Conservation (phyloP, 1,139 yeast genomes). For the Nakaseomyces delphensis region DNA sequence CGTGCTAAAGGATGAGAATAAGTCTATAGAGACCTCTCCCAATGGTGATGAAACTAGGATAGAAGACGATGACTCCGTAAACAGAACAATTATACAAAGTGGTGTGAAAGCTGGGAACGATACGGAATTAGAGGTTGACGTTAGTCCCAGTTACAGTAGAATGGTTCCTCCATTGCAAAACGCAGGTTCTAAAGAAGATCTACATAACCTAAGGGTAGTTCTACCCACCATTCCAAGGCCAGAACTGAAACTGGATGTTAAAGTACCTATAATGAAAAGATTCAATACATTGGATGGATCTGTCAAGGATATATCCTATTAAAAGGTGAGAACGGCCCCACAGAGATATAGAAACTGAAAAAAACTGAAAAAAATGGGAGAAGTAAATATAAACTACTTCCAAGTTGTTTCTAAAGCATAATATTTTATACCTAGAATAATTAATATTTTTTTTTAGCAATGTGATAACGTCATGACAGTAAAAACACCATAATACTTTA, state of each 20-base stretch:
- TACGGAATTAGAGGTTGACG: slow-evolving; percentile 18
- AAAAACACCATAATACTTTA: not conserved
- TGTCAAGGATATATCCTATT: slow-evolving; percentile 12
- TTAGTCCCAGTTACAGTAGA: slow-evolving; percentile 9
- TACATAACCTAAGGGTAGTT: slow-evolving; percentile 4
- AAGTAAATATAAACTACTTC: too few species aligned
- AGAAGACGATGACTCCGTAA: slow-evolving; percentile 20
- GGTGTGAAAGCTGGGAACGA: slow-evolving; percentile 16
- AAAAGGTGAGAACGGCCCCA: not conserved
- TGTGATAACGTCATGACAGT: not conserved
- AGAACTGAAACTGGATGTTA: slow-evolving; percentile 5
- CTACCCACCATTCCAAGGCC: slow-evolving; percentile 6
- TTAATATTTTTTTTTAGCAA: too few species aligned
- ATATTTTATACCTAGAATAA: too few species aligned
- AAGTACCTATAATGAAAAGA: slow-evolving; percentile 25
- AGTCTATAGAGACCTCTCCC: slow-evolving; percentile 7
- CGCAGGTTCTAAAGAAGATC: not conserved
- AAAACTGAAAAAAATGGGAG: too few species aligned
- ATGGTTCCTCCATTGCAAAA: not conserved
- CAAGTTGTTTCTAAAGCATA: too few species aligned
- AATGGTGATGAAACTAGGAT: slow-evolving; percentile 4
- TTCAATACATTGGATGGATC: slow-evolving; percentile 24
- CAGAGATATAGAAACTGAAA: not conserved
- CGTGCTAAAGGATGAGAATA: slow-evolving; percentile 36
- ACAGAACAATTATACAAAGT: slow-evolving; percentile 20